phyloP scores from a whole-genome alignment of 768 basidiomycete genomes.

The Paxillus involutus region DNA sequence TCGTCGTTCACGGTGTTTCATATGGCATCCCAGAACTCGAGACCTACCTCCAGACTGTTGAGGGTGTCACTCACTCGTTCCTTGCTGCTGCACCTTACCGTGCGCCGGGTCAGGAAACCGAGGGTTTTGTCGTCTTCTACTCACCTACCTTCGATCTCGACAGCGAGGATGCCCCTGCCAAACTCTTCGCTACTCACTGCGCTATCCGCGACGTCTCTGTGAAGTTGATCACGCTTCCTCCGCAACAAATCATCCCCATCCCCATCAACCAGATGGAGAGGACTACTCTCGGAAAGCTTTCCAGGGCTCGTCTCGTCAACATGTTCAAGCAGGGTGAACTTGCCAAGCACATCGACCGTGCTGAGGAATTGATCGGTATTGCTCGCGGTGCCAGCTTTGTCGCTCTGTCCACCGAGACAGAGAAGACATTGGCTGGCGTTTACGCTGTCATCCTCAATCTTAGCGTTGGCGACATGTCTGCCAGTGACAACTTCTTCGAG shows the following conservation, averaged over 20 bases:
- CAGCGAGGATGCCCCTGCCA: conserved; percentile 22
- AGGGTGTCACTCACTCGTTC: conserved; percentile 32
- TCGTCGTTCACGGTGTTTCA: conserved; percentile 42
- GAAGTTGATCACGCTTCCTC: conserved; percentile 34
- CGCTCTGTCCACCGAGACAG: conserved; percentile 21
- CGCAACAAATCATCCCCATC: conserved; percentile 39
- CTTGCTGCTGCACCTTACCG: conserved; percentile 38
- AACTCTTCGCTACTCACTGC: conserved; percentile 26
- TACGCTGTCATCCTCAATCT: conserved; percentile 33
- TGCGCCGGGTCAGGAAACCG: conserved; percentile 35
- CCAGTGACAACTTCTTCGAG: conserved; percentile 39
- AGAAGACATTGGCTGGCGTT: conserved; percentile 29
- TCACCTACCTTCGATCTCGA: conserved; percentile 23
- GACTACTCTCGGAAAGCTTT: conserved; percentile 46
- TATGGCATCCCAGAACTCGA: conserved; percentile 36
- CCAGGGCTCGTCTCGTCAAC: conserved; percentile 35
- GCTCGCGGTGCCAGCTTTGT: conserved; percentile 25
- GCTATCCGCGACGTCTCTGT: conserved; percentile 31
- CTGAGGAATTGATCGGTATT: conserved; percentile 23
- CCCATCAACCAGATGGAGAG: conserved; percentile 38
- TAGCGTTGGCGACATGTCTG: conserved; percentile 20
- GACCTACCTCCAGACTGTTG: conserved; percentile 36
- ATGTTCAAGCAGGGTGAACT: conserved; percentile 37
- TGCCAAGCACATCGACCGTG: conserved; percentile 26
- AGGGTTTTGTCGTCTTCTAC: conserved; percentile 42